Percentiles rank a stretch among this genome's conserved stretches.
phyloP scores from a whole-genome alignment of 1,139 yeast genomes.

The Candida sanyaensis region DNA sequence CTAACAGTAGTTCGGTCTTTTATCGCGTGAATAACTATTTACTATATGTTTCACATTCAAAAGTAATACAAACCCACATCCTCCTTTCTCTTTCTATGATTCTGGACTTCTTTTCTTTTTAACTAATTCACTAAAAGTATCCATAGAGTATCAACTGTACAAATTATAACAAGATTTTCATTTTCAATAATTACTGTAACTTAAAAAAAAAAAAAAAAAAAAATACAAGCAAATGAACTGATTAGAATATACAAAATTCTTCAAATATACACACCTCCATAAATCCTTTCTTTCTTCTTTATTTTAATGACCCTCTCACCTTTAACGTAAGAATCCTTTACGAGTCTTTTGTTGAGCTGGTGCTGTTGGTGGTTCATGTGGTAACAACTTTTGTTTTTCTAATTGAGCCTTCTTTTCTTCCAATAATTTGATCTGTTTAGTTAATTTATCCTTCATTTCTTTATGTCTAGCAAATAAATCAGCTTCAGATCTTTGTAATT shows the following conservation, averaged over 20 bases:
- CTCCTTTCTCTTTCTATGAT: too few species aligned
- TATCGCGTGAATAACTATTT: neutral
- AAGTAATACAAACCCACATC: neutral
- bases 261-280: neutral
- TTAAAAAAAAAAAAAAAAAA: neutral
- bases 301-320: neutral
- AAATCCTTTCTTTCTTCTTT: too few species aligned
- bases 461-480: slow-evolving; percentile 94
- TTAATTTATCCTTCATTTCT: slow-evolving; percentile 93
- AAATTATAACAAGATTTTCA: too few species aligned
- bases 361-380: slow-evolving; percentile 54
- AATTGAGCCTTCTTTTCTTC: slow-evolving; percentile 89
- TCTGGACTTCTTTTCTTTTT: too few species aligned
- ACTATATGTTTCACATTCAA: neutral
- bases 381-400: slow-evolving; percentile 65
- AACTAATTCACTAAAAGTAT: too few species aligned
- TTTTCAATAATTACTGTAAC: too few species aligned
- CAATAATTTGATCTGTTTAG: slow-evolving; percentile 82
- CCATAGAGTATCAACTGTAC: too few species aligned
- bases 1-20: neutral
- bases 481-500: slow-evolving; percentile 95
- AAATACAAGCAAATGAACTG: neutral
- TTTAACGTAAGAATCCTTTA: slow-evolving; percentile 55
- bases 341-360: slow-evolving; percentile 50
- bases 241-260: neutral